Base-by-base conservation (phyloP, 768 basidiomycete genomes). In the Boletus rubropictus region DNA sequence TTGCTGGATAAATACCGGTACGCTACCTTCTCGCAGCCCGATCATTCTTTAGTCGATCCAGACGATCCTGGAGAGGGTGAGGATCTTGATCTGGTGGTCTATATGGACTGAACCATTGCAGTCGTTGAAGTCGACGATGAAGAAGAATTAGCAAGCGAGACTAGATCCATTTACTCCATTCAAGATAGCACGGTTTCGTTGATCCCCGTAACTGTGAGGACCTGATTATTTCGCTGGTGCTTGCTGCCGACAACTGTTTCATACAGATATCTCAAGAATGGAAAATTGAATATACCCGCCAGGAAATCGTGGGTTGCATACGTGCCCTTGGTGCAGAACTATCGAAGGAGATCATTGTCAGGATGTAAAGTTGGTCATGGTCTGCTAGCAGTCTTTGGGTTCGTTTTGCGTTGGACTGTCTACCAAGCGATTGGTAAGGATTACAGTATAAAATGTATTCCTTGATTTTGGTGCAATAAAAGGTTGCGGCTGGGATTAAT, bases 1-100 rank as follows among this genome's bases (percentile, higher is more conserved):
- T 56, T 81, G n/a, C 71, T 98, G 8, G 81, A 90, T 28, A 70
- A 70, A 53, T 68, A 81, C 59, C 75, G 80, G 62, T 88, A 89
- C 62, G 81, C 79, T 20, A 77, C 73, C 56, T 94, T 85, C 63
- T 80, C 82, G 15, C 65, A 76, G 34, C 82, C 80, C n/a, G 72
- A 76, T 28, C 76, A 76, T 50, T 86, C 80, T 1, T 65, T 71
- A 25, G 62, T 59, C 39, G 62, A 62, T 27, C 46, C 66, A 25
- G 60, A 66, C 17, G 60, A 62, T 45, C 50, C 57, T 44, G 54
- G 44, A 33, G 56, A 59, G 39, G 57, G 71, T 68, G 40, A 49
- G 52, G 17, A 9, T 33, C 22, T 33, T 32, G 35, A 46, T 7
- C 4, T 22, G 12, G 11, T n/a, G 18, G 24, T 20, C 3, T 39